A percentile compares a stretch with the other conserved stretches of the same genome.
phyloP scores from a whole-genome alignment of 257 asterid genomes.

The Primulina eburnea region DNA sequence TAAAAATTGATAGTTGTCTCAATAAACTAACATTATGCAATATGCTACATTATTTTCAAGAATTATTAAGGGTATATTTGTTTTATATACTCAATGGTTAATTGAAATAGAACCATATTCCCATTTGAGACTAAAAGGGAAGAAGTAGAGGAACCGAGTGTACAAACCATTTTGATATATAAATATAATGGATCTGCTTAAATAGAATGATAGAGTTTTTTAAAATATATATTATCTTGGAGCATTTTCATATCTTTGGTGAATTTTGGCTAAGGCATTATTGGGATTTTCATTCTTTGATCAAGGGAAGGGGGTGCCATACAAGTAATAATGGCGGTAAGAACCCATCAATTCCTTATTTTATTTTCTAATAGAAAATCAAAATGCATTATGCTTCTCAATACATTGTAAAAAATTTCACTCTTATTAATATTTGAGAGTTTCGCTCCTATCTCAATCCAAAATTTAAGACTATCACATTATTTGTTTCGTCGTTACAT shows the following conservation, averaged over 20 bases:
- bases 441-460: too few species aligned
- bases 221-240: background rate
- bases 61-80: background rate
- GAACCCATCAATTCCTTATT: background rate
- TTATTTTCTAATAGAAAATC: too few species aligned
- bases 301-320: conserved; percentile 3
- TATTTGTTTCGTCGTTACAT: too few species aligned
- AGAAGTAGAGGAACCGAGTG: conserved; percentile 10
- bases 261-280: too few species aligned
- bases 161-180: background rate
- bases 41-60: background rate
- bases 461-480: too few species aligned
- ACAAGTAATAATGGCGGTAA: background rate
- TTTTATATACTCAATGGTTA: background rate
- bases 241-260: background rate
- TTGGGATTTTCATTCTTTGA: background rate
- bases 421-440: too few species aligned
- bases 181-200: too few species aligned
- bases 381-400: too few species aligned
- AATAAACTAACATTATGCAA: too few species aligned
- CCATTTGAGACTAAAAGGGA: background rate
- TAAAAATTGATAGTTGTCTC: conserved; percentile 5
- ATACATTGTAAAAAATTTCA: too few species aligned
- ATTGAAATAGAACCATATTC: conserved; percentile 22
- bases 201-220: background rate